A percentile compares a stretch with the other conserved stretches of the same genome.
Conservation (phyloP, 441 rosid species). For the Sinapis alba region DNA sequence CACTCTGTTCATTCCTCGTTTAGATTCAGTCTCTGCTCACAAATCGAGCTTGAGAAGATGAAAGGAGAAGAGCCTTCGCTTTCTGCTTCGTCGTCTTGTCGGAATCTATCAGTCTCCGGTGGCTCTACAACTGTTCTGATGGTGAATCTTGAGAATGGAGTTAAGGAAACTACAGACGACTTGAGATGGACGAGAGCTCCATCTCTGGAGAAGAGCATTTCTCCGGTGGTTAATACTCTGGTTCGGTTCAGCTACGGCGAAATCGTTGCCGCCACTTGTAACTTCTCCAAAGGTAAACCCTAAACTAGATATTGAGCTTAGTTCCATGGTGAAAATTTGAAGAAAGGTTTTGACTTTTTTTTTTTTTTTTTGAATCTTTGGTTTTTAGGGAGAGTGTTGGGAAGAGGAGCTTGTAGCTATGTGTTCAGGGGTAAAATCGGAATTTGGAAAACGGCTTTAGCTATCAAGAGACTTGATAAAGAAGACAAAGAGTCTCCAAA, state of each 20-base stretch:
- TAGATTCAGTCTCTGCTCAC: constrained; percentile 88
- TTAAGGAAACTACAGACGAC: constrained; percentile 61
- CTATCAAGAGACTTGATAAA: constrained; percentile 85
- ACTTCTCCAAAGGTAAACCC: constrained; percentile 89
- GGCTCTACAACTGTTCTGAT: constrained; percentile 80
- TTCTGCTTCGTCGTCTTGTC: constrained; percentile 41
- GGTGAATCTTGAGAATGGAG: constrained; percentile 92
- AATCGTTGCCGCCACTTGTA: constrained; percentile 77
- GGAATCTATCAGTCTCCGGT: constrained; percentile 45
- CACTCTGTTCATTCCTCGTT: constrained; percentile 93
- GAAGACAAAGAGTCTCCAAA: constrained; percentile 93
- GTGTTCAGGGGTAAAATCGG: constrained; percentile 96
- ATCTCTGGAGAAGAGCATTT: constrained; percentile 88
- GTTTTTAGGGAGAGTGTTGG: constrained; percentile 95
- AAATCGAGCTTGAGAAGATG: constrained; percentile 85
- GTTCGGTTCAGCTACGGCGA: constrained; percentile 75
- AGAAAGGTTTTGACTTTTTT: not conserved
- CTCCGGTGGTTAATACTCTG: constrained; percentile 75
- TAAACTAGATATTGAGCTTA: not conserved
- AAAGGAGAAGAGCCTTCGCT: constrained; percentile 43
- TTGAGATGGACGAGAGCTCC: constrained; percentile 78
- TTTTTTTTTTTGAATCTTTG: constrained; percentile 19
- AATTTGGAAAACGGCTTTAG: constrained; percentile 68
- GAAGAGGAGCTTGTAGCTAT: constrained; percentile 98
- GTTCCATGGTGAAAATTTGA: not conserved